Percentiles rank a stretch among this genome's conserved stretches.
phyloP scores from a whole-genome alignment of 1,139 yeast species.

The Geotrichum restrictum region DNA sequence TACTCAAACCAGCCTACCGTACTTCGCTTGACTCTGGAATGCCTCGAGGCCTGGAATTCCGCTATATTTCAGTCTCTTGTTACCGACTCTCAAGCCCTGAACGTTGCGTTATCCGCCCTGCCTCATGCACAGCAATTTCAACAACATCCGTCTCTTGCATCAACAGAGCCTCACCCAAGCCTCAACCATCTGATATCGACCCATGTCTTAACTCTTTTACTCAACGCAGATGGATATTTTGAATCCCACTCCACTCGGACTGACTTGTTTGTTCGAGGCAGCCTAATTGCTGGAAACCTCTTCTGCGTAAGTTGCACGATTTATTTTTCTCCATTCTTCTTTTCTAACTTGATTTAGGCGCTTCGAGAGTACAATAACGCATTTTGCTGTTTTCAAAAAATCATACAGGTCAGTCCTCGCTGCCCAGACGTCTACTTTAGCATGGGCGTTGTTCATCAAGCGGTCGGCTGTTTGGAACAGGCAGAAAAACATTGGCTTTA shows the following conservation, averaged over 20 bases:
- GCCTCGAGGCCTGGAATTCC: constrained; percentile 15
- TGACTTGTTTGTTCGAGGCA: constrained; percentile 27
- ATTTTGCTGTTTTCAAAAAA: constrained; percentile 19
- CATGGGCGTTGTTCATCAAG: constrained; percentile 27
- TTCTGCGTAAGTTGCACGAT: constrained; percentile 27
- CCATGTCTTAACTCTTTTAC: constrained; percentile 18
- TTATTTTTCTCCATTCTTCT: not conserved
- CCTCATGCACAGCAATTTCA: constrained; percentile 7
- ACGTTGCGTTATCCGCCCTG: not conserved
- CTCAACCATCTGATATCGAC: constrained; percentile 10
- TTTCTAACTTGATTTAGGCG: constrained; percentile 16
- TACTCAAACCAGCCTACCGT: not conserved
- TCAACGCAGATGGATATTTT: constrained; percentile 6
- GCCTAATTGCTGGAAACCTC: constrained; percentile 31
- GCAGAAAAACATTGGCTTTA: constrained; percentile 29
- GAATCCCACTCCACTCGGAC: constrained; percentile 5
- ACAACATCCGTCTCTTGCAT: not conserved
- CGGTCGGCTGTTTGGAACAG: constrained; percentile 21
- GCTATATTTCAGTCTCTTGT: constrained; percentile 11
- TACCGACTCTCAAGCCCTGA: constrained; percentile 4
- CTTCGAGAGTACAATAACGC: constrained; percentile 22
- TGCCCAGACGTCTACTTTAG: constrained; percentile 30
- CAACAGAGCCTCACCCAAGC: not conserved
- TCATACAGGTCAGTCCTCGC: constrained; percentile 21
- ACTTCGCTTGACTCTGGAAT: constrained; percentile 6